These are phyloP conservation scores for Grosmannia clavigera DNA, from an alignment of 2,329 filamentous ascomycete genomes.

Conservation along the genomic window DNA sequence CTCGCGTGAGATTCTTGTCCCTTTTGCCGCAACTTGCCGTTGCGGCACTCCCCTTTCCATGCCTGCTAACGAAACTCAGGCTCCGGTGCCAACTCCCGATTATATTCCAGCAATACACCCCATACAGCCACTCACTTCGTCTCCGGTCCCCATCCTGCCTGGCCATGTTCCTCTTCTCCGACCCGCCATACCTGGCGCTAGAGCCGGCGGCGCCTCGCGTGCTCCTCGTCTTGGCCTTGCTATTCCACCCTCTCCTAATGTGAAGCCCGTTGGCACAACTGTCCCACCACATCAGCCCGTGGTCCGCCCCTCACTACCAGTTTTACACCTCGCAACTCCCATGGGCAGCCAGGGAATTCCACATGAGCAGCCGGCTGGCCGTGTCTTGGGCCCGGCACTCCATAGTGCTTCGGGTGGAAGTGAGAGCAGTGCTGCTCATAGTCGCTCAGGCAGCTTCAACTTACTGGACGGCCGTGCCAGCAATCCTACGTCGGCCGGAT, in stretches of 20 bases:
- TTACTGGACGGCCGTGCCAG: slow-evolving; percentile 62
- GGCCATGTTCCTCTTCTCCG: slow-evolving; percentile 70
- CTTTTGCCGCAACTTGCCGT: not conserved
- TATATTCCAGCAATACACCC: not conserved
- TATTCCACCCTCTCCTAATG: slow-evolving; percentile 78
- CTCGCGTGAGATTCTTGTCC: not conserved
- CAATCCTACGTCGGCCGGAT: slow-evolving; percentile 77
- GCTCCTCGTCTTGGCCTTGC: slow-evolving; percentile 74
- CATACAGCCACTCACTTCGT: slow-evolving; percentile 18
- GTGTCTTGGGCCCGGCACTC: slow-evolving; percentile 39
- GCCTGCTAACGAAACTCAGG: not conserved
- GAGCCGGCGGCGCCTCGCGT: slow-evolving; percentile 47
- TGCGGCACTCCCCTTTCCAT: not conserved
- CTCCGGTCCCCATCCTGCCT: slow-evolving; percentile 48
- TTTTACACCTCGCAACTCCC: slow-evolving; percentile 74
- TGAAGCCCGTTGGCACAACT: slow-evolving; percentile 55
- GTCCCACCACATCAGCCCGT: slow-evolving; percentile 14
- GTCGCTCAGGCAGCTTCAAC: slow-evolving; percentile 73
- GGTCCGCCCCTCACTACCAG: slow-evolving; percentile 56
- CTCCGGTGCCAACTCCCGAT: not conserved
- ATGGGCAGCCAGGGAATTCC: slow-evolving; percentile 68
- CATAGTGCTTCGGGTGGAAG: slow-evolving; percentile 65
- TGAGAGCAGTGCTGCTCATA: slow-evolving; percentile 67
- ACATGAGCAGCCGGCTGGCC: slow-evolving; percentile 49
- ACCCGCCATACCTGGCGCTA: slow-evolving; percentile 64